Evolutionary conservation across 805 yeast species (phyloP), one percentile per base, ranked within the genome.

Genomic region (Ogataea henricii): DNA sequence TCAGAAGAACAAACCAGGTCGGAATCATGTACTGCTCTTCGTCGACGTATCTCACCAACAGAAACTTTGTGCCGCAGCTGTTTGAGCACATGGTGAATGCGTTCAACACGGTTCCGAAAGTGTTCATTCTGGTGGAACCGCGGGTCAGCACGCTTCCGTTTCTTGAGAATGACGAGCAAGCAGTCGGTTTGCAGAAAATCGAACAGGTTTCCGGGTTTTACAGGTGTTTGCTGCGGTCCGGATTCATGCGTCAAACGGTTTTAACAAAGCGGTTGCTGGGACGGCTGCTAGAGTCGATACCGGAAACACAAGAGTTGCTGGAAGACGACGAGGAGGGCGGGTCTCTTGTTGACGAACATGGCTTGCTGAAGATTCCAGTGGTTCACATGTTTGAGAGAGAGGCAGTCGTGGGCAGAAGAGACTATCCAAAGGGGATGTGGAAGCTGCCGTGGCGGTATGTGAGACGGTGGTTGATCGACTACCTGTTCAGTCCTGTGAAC

Each of bases 211-310:
- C 72, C 1, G 79, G 81, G 1, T 75, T 77, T 54, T 75, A 73
- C 63, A 64, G 77, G 48, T 77, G 81, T 49, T 64, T 77, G 13
- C 53, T 78, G 6, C 64, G 78, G 21, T 77, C 70, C 48, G 83
- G 83, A 3, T 79, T 77, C 58, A 74, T 73, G 77, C 78, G 74
- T 37, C 56, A 55, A 16, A 55, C 64, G 3, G 45, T 38, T 17
- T 44, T 69, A 17, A 52, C 53, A 43, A 60, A 48, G 22, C 18
- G 21, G 9, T 40, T 65, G 12, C 25, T 66, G 13, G 53, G 52
- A 17, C 51, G 47, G 3, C 54, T 66, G 27, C 30, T 63, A 25
- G 18, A 46, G 7, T 55, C 55, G 17, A 45, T 43, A n/a, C 41
- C 48, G 3, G 51, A 49, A 26, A 46, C 51, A 7, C 34, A 41